Evolutionary conservation across 805 yeast species (phyloP).

Genomic region (Metschnikowia baotianmanensis): DNA sequence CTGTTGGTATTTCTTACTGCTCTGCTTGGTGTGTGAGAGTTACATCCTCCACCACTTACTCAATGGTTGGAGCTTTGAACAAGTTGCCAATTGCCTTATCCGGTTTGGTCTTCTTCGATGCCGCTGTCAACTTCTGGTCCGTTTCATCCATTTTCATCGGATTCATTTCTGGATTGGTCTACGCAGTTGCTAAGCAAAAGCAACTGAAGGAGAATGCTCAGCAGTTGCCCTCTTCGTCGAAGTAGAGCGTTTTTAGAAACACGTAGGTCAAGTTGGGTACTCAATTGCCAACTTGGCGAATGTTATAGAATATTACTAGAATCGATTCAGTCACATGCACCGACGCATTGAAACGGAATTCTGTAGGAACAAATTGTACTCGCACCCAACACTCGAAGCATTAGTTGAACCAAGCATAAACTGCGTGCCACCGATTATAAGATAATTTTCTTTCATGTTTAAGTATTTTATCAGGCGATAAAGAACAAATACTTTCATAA

Average conservation of each 20-base stretch:
- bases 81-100: conserved; percentile 96
- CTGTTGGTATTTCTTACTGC: conserved; percentile 97
- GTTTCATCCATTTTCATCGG: conserved; percentile 90
- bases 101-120: conserved; percentile 92
- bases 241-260: not conserved
- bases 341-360: too few relatives aligned
- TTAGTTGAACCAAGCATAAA: too few relatives aligned
- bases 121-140: conserved; percentile 90
- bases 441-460: too few relatives aligned
- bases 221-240: conserved; percentile 29
- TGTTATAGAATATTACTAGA: not conserved
- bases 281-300: not conserved
- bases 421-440: too few relatives aligned
- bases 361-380: too few relatives aligned
- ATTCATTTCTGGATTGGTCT: conserved; percentile 91
- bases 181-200: conserved; percentile 92
- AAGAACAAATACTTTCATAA: too few relatives aligned
- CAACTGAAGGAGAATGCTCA: conserved; percentile 53
- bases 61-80: conserved; percentile 99
- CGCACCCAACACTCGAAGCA: too few relatives aligned
- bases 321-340: too few relatives aligned
- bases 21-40: conserved; percentile 99
- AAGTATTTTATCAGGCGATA: too few relatives aligned
- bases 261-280: not conserved
- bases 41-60: conserved; percentile 96